Percentiles rank a stretch among this genome's conserved stretches.
Conservation (phyloP, 2,329 filamentous ascomycete species). For the Dactylella cylindrospora region DNA sequence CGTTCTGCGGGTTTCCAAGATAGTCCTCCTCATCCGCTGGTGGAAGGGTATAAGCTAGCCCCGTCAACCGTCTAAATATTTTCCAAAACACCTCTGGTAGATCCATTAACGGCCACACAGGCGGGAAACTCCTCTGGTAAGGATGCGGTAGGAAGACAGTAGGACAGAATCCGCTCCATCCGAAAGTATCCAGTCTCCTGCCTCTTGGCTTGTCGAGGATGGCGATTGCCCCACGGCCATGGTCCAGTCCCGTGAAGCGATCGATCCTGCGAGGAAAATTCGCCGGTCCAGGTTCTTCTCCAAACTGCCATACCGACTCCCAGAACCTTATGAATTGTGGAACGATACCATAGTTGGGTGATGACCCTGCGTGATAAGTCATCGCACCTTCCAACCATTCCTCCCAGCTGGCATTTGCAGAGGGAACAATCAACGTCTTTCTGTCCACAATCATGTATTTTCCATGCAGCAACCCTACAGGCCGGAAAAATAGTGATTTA, state of each 20-base stretch:
- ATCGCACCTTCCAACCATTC: constrained; percentile 81
- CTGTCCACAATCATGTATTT: constrained; percentile 78
- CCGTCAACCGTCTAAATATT: constrained; percentile 18
- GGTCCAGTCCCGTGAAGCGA: constrained; percentile 17
- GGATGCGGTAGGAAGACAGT: constrained; percentile 73
- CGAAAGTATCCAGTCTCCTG: background rate
- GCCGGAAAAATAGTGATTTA: constrained; percentile 76
- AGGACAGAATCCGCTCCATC: constrained; percentile 48
- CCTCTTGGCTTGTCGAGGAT: constrained; percentile 18
- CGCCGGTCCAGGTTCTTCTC: constrained; percentile 23
- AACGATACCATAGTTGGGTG: constrained; percentile 56
- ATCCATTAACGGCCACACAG: constrained; percentile 56
- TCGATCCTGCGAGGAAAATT: constrained; percentile 11
- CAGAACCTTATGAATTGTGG: constrained; percentile 68
- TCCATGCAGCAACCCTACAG: constrained; percentile 83
- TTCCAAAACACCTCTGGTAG: constrained; percentile 9
- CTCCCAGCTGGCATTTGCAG: constrained; percentile 85
- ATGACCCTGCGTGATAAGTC: constrained; percentile 60
- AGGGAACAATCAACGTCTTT: constrained; percentile 67
- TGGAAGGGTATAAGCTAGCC: constrained; percentile 8
- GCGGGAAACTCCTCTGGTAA: constrained; percentile 65
- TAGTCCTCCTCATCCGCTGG: constrained; percentile 23
- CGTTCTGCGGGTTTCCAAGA: constrained; percentile 65
- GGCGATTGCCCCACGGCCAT: constrained; percentile 26
- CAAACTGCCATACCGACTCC: constrained; percentile 64